A percentile compares a stretch with the other conserved stretches of the same genome.
phyloP scores from a whole-genome alignment of 768 basidiomycete genomes.

The Naganishia kalamii region DNA sequence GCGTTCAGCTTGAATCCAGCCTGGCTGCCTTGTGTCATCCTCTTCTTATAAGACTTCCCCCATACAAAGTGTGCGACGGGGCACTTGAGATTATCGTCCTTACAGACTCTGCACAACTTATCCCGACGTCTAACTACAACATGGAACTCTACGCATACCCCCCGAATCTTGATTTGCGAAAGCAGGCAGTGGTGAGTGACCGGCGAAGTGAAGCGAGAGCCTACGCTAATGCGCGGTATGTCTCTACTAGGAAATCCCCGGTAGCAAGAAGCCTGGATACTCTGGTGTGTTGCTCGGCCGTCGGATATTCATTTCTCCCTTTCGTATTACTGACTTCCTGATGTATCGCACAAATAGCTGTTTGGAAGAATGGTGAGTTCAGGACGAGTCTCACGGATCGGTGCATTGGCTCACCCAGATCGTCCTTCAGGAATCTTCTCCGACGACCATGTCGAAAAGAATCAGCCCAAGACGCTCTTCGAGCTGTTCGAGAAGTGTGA shows the following conservation, averaged over 20 bases:
- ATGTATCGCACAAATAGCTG: constrained; percentile 15
- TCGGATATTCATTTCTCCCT: too few species aligned
- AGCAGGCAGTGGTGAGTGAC: constrained; percentile 37
- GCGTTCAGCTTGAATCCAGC: background rate
- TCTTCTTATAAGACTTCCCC: too few species aligned
- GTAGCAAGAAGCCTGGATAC: constrained; percentile 26
- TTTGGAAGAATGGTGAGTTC: constrained; percentile 31
- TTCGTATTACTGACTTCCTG: background rate
- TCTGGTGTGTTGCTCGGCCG: constrained; percentile 27
- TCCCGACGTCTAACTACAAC: background rate
- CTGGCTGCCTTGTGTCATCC: too few species aligned
- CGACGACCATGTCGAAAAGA: constrained; percentile 28
- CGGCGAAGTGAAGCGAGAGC: background rate
- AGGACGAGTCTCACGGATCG: background rate
- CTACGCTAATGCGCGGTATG: background rate
- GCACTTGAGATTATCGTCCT: background rate
- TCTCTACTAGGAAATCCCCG: constrained; percentile 28
- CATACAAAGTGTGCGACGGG: background rate
- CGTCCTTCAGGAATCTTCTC: background rate
- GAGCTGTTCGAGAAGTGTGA: constrained; percentile 43
- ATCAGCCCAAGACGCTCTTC: constrained; percentile 33
- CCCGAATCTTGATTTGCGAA: constrained; percentile 28
- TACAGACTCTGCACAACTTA: background rate
- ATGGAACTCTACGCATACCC: constrained; percentile 29
- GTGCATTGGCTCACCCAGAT: too few species aligned